Evolutionary conservation across 1,284 basidiomycete genomes (phyloP).

Genomic region (Cryptococcus depauperatus): DNA sequence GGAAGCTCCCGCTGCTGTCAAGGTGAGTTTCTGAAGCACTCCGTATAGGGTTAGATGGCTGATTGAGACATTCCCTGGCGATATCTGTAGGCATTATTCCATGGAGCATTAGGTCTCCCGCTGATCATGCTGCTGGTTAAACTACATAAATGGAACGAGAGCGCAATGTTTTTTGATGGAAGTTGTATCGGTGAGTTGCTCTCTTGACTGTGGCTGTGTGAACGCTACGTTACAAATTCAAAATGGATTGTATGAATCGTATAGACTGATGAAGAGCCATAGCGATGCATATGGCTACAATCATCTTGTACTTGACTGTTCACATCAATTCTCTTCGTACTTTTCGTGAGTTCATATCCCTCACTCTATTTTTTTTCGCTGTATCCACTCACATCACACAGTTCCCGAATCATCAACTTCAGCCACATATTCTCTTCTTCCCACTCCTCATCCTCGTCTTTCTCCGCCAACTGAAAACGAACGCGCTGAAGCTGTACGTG

Average conservation of each 20-base stretch:
- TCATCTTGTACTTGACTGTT: conserved; percentile 71
- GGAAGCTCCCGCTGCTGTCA: conserved; percentile 74
- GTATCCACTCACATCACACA: conserved; percentile 6
- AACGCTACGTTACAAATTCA: background rate
- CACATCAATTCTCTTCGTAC: conserved; percentile 67
- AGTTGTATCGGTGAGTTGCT: conserved; percentile 59
- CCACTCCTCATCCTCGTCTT: conserved; percentile 48
- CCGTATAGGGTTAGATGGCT: no score
- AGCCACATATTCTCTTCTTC: conserved; percentile 40
- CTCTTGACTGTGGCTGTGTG: background rate
- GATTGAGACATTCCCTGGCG: conserved; percentile 9
- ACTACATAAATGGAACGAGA: conserved; percentile 76
- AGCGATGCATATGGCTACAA: conserved; percentile 65
- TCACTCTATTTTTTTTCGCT: background rate
- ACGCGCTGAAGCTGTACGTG: conserved; percentile 64
- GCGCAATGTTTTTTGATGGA: conserved; percentile 86
- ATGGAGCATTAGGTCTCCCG: conserved; percentile 69
- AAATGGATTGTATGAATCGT: background rate
- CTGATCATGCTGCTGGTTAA: conserved; percentile 65
- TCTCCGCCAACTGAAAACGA: conserved; percentile 56
- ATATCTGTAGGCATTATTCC: conserved; percentile 60
- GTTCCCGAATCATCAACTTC: conserved; percentile 34
- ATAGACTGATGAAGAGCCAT: background rate
- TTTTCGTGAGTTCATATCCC: conserved; percentile 32
- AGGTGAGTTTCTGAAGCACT: conserved; percentile 61